A percentile compares a stretch with the other conserved stretches of the same genome.
phyloP scores from a whole-genome alignment of 1,284 basidiomycete genomes.

The Anthracocystis setariae region DNA sequence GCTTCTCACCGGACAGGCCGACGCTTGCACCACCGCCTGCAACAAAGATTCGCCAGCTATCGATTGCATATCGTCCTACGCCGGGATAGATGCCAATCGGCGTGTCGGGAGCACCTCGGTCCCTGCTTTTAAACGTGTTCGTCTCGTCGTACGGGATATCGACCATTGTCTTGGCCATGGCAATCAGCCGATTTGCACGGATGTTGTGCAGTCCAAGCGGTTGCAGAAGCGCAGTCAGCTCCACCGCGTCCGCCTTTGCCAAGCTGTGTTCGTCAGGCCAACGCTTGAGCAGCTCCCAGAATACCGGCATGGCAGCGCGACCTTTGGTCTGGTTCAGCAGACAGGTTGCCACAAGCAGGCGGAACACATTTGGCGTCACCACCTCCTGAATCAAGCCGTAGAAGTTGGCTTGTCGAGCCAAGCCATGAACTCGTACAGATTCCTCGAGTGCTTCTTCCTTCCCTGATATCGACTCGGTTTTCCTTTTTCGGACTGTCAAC shows the following conservation, averaged over 20 bases:
- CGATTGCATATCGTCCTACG: slow-evolving; percentile 41
- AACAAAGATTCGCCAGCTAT: slow-evolving; percentile 43
- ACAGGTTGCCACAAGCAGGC: slow-evolving; percentile 37
- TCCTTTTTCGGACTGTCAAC: background rate
- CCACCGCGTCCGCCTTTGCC: slow-evolving; percentile 16
- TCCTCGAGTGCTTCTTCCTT: background rate
- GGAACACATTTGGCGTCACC: slow-evolving; percentile 40
- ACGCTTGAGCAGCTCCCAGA: slow-evolving; percentile 28
- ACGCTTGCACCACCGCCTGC: slow-evolving; percentile 24
- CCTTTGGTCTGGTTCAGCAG: slow-evolving; percentile 49
- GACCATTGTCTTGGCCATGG: slow-evolving; percentile 28
- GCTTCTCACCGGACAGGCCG: slow-evolving; percentile 18
- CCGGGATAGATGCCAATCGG: slow-evolving; percentile 38
- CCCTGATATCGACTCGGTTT: background rate
- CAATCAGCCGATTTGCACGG: slow-evolving; percentile 27
- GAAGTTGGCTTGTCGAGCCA: slow-evolving; percentile 28
- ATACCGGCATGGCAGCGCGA: slow-evolving; percentile 35
- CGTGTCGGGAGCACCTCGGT: slow-evolving; percentile 25
- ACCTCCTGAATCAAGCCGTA: slow-evolving; percentile 48
- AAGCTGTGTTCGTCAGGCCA: slow-evolving; percentile 33
- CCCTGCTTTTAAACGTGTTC: slow-evolving; percentile 23
- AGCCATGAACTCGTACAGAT: slow-evolving; percentile 25
- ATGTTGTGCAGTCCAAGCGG: slow-evolving; percentile 41
- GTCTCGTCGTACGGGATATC: slow-evolving; percentile 30
- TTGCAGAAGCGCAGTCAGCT: slow-evolving; percentile 28